A percentile compares a stretch with the other conserved stretches of the same genome.
Evolutionary conservation across 495 filamentous ascomycete species (phyloP).

Genomic region (Neurospora sublineolata): DNA sequence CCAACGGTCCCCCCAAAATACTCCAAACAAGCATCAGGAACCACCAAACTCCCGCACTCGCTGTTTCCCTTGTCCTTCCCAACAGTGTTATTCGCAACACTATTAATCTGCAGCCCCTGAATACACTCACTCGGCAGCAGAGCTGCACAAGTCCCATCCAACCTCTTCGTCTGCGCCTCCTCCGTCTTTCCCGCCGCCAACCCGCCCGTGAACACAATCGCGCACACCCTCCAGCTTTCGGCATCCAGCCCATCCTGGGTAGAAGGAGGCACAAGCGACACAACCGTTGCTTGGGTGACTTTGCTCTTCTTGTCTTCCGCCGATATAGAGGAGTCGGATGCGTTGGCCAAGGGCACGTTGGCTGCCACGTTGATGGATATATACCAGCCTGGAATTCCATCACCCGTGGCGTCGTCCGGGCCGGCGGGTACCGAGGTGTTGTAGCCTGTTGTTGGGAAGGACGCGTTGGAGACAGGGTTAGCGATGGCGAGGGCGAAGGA

Average conservation of each 20-base stretch:
- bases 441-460: conserved; percentile 8
- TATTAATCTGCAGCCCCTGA: conserved; percentile 7
- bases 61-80: background rate
- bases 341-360: conserved; percentile 5
- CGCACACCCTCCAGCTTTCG: conserved; percentile 10
- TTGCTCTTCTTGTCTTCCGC: background rate
- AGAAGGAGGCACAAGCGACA: conserved; percentile 7
- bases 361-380: conserved; percentile 3
- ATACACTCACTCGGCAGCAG: conserved; percentile 7
- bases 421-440: conserved; percentile 10
- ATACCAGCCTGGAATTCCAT: conserved; percentile 4
- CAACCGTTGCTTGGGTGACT: background rate
- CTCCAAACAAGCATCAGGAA: conserved; percentile 6
- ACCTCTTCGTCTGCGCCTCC: background rate
- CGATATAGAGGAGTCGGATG: background rate
- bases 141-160: conserved; percentile 2
- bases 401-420: background rate
- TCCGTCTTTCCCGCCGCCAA: background rate
- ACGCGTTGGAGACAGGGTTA: background rate
- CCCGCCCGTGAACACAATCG: conserved; percentile 9
- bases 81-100: background rate
- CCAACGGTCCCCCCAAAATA: background rate
- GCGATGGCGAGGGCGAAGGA: background rate
- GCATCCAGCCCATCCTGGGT: background rate
- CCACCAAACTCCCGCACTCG: conserved; percentile 3